Base-by-base conservation (phyloP, 176 grass and related monocot species). In the Paspalum vaginatum region DNA sequence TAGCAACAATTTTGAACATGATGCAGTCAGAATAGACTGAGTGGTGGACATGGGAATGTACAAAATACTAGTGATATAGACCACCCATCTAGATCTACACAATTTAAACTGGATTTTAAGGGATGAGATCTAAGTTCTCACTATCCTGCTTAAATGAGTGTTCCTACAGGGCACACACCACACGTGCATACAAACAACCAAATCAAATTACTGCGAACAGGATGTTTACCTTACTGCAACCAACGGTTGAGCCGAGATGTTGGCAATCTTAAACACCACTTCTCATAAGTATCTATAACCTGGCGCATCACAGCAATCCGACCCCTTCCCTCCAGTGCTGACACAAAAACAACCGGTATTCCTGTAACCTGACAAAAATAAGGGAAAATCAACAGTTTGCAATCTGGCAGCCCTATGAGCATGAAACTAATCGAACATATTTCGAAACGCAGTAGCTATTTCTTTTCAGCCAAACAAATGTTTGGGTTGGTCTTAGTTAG, bases 341-440 rank as follows among this genome's bases (percentile, higher is more conserved):
- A 98, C 89, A 95, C 80, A 81, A 98, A 98, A 25, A 98, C 88
- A 84, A 95, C 95, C 2, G 92, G 95, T 87, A 98, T 98, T 40
- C 92, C 92, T 39, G 89, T 86, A 74, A 98, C 81, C 95, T 95
- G 82, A 12, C 55, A 91, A 79, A 74, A 64, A 68, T 12, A 61
- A 61, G 44, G 6, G 42, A 39, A 3, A 20, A 37, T 71, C 52
- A 56, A 8, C 63, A 75, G 24, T 48, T 53, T 83, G 56, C 7
- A 24, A 68, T 54, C 21, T 61, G 22, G 1, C 21, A 40, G 17
- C 55, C 54, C 17, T 5, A 45, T 63, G 64, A 78, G 72, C 20
- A 67, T 37, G 37, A 81, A 87, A 39, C 45, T 64, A 86, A 39
- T 32, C 44, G n/a, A 58, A 68, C 40, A 79, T 63, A 25, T 59